Evolutionary conservation across 495 filamentous ascomycete genomes (phyloP), one percentile per base, ranked within the genome.

Genomic region (Pseudoneurospora amorphoporcata): DNA sequence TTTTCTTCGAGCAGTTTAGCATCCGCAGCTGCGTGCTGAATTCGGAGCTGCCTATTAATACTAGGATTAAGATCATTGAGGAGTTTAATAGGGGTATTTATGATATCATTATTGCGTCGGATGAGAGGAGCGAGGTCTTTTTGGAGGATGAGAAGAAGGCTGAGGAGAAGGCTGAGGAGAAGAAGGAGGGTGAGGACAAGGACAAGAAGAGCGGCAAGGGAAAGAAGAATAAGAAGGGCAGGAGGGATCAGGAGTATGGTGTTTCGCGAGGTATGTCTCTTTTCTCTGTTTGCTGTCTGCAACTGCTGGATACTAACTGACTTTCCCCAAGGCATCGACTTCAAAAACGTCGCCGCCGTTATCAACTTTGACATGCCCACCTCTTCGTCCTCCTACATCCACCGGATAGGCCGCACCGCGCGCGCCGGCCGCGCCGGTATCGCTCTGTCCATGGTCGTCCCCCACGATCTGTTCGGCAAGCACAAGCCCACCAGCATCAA

Each of bases 1-100:
- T 99, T 10, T 98, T 95, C 79, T 87, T 99, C 16, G 96, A 98
- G 80, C 96, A 98, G 77, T 98, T 99, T 75, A 94, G 93, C 35
- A 93, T 97, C 78, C 92, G 92, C 80, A 93, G 91, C 79, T 98
- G 95, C 81, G 91, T 99, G 14, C 84, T 99, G 41, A 99, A 99
- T 80, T 95, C 93, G 6, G 94, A 99, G 78, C 82, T 99, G 19
- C 95, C 95, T 4, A 91, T 98, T 74, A 97, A 97, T 74, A 94
- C 92, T 8, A 87, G 95, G 23, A 88, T 98, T 58, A 95, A 98
- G 82, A 92, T 97, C 38, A 94, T 99, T 10, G 91, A 99, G 76
- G 93, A 98, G 79, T 99, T 98, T 83, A 99, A 98, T 83, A 53
- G 42, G 43, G 77, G 77, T 16, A 78, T 80, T 32, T 99, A 98